phyloP scores from a whole-genome alignment of 192 early-diverging fungal genomes.

The Backusella luteola region DNA sequence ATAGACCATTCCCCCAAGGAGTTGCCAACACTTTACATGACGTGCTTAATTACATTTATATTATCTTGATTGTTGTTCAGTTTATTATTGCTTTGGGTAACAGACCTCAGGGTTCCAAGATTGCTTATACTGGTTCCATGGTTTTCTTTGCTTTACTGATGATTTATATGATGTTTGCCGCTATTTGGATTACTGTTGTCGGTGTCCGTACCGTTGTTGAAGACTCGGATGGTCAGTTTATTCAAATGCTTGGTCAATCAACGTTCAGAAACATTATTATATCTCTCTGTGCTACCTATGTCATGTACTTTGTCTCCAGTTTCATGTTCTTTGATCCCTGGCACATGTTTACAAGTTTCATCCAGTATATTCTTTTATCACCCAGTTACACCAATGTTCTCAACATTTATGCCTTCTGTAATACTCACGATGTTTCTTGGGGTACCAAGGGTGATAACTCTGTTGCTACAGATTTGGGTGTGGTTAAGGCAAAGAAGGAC shows the following conservation, averaged over 20 bases:
- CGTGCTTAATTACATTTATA: conserved; percentile 44
- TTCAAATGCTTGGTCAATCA: conserved; percentile 64
- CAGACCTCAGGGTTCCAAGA: conserved; percentile 82
- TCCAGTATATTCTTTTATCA: conserved; percentile 72
- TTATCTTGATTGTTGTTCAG: conserved; percentile 72
- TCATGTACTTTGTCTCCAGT: conserved; percentile 61
- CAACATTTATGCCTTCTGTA: conserved; percentile 63
- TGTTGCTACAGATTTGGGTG: conserved; percentile 68
- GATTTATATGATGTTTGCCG: conserved; percentile 81
- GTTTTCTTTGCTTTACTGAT: conserved; percentile 87
- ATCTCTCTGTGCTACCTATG: conserved; percentile 66
- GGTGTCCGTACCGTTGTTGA: conserved; percentile 57
- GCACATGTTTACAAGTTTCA: conserved; percentile 75
- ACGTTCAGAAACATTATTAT: conserved; percentile 66
- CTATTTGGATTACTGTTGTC: conserved; percentile 63
- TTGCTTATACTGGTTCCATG: conserved; percentile 72
- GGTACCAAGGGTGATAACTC: conserved; percentile 91
- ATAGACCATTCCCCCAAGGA: conserved; percentile 37
- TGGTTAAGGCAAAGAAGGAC: conserved; percentile 70
- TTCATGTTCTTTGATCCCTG: conserved; percentile 73
- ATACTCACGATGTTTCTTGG: conserved; percentile 67
- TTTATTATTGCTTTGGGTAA: conserved; percentile 94
- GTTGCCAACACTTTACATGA: conserved; percentile 41
- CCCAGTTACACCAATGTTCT: conserved; percentile 78
- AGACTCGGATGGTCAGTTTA: conserved; percentile 49